These are phyloP conservation scores for Psidium friedrichsthalianum DNA, from an alignment of 345 rosid species.

Conservation along the genomic window DNA sequence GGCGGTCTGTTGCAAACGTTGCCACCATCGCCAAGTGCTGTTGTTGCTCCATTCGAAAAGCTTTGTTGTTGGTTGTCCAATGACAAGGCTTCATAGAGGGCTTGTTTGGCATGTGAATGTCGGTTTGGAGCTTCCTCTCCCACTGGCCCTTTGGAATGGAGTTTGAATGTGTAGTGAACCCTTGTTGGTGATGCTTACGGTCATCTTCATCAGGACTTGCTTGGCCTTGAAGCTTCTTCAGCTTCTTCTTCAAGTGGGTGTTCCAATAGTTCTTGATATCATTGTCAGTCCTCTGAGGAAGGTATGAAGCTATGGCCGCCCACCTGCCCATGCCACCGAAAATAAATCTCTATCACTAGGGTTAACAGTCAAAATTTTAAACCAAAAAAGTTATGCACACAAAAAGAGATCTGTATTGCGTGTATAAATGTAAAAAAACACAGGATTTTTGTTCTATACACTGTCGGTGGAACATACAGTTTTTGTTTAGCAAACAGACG, in stretches of 20 bases:
- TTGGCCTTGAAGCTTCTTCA: constrained; percentile 30
- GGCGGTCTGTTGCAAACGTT: not conserved
- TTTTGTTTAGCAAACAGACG: not conserved
- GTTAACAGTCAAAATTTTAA: not conserved
- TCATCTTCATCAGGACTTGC: constrained; percentile 16
- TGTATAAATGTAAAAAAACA: not conserved
- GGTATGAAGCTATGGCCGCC: constrained; percentile 99
- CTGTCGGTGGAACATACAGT: not conserved
- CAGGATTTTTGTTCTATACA: not conserved
- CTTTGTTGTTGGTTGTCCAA: constrained; percentile 21
- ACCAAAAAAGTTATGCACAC: not conserved
- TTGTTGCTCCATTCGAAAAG: not conserved
- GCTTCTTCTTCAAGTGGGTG: constrained; percentile 83
- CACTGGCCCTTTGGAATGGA: constrained; percentile 62
- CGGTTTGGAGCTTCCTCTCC: constrained; percentile 87
- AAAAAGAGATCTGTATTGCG: not conserved
- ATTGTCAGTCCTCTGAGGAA: constrained; percentile 93
- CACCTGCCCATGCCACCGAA: constrained; percentile 36
- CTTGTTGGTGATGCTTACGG: constrained; percentile 6
- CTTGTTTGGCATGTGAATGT: constrained; percentile 76
- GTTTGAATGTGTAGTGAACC: constrained; percentile 11
- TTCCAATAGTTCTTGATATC: constrained; percentile 95
- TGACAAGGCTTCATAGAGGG: constrained; percentile 72
- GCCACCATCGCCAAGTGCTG: not conserved
- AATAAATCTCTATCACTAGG: not conserved